Evolutionary conservation across 2,329 filamentous ascomycete genomes (phyloP).

Genomic region (Scleromitrula shiraiana): DNA sequence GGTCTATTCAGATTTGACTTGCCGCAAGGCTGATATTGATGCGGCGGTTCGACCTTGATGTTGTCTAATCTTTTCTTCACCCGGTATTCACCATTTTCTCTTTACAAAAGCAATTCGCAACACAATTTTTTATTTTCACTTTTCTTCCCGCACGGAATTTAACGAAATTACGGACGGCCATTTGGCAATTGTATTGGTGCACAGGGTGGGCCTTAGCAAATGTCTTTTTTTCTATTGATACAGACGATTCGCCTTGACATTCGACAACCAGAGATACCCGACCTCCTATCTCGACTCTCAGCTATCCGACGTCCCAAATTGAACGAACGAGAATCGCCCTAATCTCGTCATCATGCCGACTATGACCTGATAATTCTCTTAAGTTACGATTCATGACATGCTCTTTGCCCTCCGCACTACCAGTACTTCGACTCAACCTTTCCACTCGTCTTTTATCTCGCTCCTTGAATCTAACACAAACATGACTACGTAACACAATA

Average conservation of each 20-base stretch:
- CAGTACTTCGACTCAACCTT: slow-evolving; percentile 15
- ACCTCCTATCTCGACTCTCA: slow-evolving; percentile 30
- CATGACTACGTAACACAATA: slow-evolving; percentile 9
- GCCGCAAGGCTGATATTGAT: slow-evolving; percentile 51
- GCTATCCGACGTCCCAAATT: slow-evolving; percentile 28
- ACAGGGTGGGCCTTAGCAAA: slow-evolving; percentile 22
- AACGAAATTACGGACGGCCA: slow-evolving; percentile 32
- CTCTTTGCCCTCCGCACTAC: slow-evolving; percentile 16
- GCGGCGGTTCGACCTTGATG: slow-evolving; percentile 34
- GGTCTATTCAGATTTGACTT: slow-evolving; percentile 51
- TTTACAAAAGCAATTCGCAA: slow-evolving; percentile 31
- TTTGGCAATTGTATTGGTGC: slow-evolving; percentile 26
- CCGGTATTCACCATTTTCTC: slow-evolving; percentile 17
- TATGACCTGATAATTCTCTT: slow-evolving; percentile 29
- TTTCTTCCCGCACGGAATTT: slow-evolving; percentile 30
- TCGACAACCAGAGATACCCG: slow-evolving; percentile 30
- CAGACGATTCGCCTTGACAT: slow-evolving; percentile 31
- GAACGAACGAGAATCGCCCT: slow-evolving; percentile 33
- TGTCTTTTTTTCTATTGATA: slow-evolving; percentile 26
- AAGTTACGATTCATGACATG: slow-evolving; percentile 27
- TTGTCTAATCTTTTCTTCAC: slow-evolving; percentile 21
- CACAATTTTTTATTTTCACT: slow-evolving; percentile 23
- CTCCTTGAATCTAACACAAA: slow-evolving; percentile 20
- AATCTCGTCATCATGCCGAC: slow-evolving; percentile 32
- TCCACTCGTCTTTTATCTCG: slow-evolving; percentile 21